A percentile compares a stretch with the other conserved stretches of the same genome.
Conservation (phyloP, 306 rosid species). For the Astragalus membranaceus region DNA sequence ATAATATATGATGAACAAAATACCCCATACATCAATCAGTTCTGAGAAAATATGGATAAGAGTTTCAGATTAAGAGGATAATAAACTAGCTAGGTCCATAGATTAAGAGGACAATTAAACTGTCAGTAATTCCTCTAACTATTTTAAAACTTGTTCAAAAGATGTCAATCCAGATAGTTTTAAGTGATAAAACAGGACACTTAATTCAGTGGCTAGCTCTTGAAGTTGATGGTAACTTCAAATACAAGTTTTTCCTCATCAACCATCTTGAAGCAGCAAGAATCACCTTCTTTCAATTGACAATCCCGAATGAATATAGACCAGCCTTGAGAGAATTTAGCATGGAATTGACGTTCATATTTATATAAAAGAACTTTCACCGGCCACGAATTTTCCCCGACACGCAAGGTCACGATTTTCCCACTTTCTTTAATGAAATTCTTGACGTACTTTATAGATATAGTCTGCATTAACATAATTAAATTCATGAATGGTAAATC, state of each 20-base stretch:
- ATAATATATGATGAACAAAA: too few species aligned
- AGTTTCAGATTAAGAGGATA: too few species aligned
- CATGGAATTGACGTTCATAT: too few species aligned
- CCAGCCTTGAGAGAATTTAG: constrained; percentile 25
- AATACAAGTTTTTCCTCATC: neutral
- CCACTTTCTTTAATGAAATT: neutral
- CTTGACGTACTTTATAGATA: neutral
- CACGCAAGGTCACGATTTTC: neutral
- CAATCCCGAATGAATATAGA: neutral
- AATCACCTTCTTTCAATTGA: constrained; percentile 21
- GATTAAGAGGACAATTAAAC: too few species aligned
- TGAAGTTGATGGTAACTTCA: constrained; percentile 1
- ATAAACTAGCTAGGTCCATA: too few species aligned
- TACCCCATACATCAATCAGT: too few species aligned
- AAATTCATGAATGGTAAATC: neutral
- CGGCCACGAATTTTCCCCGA: neutral
- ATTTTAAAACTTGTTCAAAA: neutral
- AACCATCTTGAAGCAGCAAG: constrained; percentile 27
- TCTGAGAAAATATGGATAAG: too few species aligned
- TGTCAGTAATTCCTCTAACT: neutral
- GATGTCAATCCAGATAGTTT: neutral
- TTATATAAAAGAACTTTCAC: constrained; percentile 4
- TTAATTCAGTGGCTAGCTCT: neutral
- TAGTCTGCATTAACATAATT: neutral
- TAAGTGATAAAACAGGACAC: neutral